Conservation (phyloP, 495 filamentous ascomycete species). For the Haplographium delicatum region DNA sequence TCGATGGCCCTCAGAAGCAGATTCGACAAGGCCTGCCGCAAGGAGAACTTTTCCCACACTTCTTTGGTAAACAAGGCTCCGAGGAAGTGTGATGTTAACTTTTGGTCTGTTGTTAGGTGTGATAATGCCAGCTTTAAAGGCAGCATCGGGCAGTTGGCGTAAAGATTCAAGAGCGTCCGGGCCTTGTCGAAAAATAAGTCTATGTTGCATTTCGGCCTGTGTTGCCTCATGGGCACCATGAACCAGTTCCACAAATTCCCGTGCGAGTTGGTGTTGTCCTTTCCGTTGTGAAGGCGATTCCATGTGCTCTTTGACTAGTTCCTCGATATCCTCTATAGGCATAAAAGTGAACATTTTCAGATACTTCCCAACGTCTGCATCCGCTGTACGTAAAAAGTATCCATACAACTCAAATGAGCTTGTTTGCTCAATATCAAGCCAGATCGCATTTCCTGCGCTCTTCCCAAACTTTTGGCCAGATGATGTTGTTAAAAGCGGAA, state of each 20-base stretch:
- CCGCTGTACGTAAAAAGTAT: conserved; percentile 80
- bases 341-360: conserved; percentile 91
- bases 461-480: conserved; percentile 93
- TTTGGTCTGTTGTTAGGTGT: conserved; percentile 29
- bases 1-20: conserved; percentile 60
- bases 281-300: conserved; percentile 60
- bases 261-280: conserved; percentile 77
- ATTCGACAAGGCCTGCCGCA: conserved; percentile 61
- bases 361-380: conserved; percentile 71
- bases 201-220: conserved; percentile 52
- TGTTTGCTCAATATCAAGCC: conserved; percentile 81
- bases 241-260: conserved; percentile 71
- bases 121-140: conserved; percentile 1
- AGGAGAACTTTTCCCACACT: conserved; percentile 60
- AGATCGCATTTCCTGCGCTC: conserved; percentile 88
- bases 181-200: conserved; percentile 42
- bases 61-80: conserved; percentile 55
- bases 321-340: conserved; percentile 56
- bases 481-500: conserved; percentile 80
- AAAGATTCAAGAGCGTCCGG: too few relatives aligned
- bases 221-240: conserved; percentile 62
- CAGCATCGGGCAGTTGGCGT: neutral
- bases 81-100: conserved; percentile 57
- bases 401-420: conserved; percentile 78
- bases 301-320: conserved; percentile 60